Evolutionary conservation across 306 rosid species (phyloP).

Genomic region (Albizia julibrissin): DNA sequence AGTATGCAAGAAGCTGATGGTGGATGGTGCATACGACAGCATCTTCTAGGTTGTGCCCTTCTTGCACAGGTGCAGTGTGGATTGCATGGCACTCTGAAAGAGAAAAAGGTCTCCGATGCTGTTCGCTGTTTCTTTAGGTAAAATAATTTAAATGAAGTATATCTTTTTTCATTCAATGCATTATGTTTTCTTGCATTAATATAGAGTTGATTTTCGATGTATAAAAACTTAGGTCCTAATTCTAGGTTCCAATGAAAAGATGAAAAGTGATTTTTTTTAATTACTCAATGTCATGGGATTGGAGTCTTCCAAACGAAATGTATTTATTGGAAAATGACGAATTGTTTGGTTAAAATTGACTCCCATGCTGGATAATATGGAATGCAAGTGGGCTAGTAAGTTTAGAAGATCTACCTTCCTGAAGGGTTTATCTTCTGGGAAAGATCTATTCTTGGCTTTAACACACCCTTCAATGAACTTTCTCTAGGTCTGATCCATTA

Average conservation of each 20-base stretch:
- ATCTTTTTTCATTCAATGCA: conserved; percentile 14
- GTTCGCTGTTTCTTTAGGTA: conserved; percentile 91
- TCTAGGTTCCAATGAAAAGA: not conserved
- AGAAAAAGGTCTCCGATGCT: conserved; percentile 80
- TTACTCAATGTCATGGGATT: not conserved
- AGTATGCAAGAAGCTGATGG: conserved; percentile 83
- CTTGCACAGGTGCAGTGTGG: conserved; percentile 82
- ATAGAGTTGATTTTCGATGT: not conserved
- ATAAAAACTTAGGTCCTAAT: not conserved
- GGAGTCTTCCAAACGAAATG: not conserved
- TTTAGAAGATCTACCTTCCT: not conserved
- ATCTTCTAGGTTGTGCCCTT: conserved; percentile 88
- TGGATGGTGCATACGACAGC: conserved; percentile 86
- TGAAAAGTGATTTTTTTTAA: not conserved
- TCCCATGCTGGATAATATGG: not conserved
- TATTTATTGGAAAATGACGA: not conserved
- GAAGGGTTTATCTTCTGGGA: not conserved
- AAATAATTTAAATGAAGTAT: not conserved
- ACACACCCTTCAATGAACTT: not conserved
- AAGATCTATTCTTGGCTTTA: not conserved
- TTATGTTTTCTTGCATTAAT: conserved; percentile 5
- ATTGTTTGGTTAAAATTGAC: not conserved
- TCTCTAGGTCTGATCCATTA: not conserved
- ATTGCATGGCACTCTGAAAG: conserved; percentile 67
- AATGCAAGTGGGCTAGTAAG: not conserved